Conservation (phyloP, 768 basidiomycete genomes). For the Coprinellus aureogranulatus region DNA sequence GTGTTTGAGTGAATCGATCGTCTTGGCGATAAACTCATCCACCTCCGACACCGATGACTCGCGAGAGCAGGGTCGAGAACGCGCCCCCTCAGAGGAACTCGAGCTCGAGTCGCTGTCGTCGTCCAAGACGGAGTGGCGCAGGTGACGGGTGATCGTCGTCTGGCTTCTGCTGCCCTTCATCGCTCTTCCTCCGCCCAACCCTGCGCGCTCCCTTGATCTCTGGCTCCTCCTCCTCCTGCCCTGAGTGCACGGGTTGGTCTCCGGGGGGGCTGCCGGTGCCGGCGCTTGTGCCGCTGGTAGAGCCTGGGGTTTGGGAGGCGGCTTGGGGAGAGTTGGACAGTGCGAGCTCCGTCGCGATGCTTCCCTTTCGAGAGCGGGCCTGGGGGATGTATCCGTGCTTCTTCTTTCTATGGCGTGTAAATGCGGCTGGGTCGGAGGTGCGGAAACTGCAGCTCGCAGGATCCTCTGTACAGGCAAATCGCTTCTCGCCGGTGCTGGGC, state of each 20-base stretch:
- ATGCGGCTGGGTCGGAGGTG: slow-evolving; percentile 6
- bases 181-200: neutral
- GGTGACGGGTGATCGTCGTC: slow-evolving; percentile 1
- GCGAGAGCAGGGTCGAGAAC: slow-evolving; percentile 1
- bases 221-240: neutral
- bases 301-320: neutral
- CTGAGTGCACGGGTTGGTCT: neutral
- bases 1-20: slow-evolving; percentile 3
- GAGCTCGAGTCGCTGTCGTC: neutral
- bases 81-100: neutral
- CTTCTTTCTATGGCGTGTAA: slow-evolving; percentile 3
- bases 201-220: neutral
- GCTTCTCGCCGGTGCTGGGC: neutral
- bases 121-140: neutral
- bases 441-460: slow-evolving; percentile 1
- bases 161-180: neutral
- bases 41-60: slow-evolving; percentile 5
- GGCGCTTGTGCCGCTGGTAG: neutral
- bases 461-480: neutral
- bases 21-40: slow-evolving; percentile 2
- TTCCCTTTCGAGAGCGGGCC: slow-evolving; percentile 2
- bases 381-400: slow-evolving; percentile 3
- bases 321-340: neutral
- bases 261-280: neutral
- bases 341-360: neutral